Evolutionary conservation across 305 asterid genomes (phyloP).

Genomic region (Salvia sclarea): DNA sequence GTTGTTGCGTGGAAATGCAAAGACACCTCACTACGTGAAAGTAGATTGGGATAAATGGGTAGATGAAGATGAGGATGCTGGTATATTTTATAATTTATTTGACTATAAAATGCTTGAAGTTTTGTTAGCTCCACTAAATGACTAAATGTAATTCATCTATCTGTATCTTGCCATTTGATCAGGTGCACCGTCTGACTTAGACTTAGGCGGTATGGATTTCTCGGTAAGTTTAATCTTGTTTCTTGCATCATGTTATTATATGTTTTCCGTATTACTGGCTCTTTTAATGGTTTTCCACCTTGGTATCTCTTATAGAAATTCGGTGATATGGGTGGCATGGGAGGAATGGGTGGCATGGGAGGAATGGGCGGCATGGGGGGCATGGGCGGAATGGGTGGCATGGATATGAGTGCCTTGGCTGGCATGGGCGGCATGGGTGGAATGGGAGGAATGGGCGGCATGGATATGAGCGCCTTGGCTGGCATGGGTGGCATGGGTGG

Average conservation of each 20-base stretch:
- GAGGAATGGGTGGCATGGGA: slow-evolving; percentile 48
- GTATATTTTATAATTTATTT: slow-evolving; percentile 28
- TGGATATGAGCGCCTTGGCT: slow-evolving; percentile 24
- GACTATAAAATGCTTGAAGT: not conserved
- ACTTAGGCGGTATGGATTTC: slow-evolving; percentile 87
- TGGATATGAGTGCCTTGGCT: slow-evolving; percentile 38
- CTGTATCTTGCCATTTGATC: slow-evolving; percentile 13
- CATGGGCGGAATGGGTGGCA: slow-evolving; percentile 38
- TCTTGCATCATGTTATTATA: not conserved
- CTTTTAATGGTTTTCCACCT: slow-evolving; percentile 22
- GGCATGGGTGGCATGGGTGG: slow-evolving; percentile 47
- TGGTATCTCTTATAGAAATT: slow-evolving; percentile 48
- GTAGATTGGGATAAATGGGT: slow-evolving; percentile 99
- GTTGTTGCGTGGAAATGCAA: slow-evolving; percentile 66
- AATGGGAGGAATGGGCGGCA: slow-evolving; percentile 42
- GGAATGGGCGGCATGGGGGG: slow-evolving; percentile 41
- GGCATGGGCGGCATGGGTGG: slow-evolving; percentile 43
- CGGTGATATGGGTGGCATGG: slow-evolving; percentile 70
- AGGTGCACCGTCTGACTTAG: slow-evolving; percentile 72
- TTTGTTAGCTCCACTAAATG: not conserved
- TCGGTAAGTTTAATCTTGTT: slow-evolving; percentile 48
- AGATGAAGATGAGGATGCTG: slow-evolving; percentile 84
- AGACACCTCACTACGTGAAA: slow-evolving; percentile 84
- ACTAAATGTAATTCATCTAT: not conserved
- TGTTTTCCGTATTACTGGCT: not conserved